Conservation (phyloP, 2,329 filamentous ascomycete species). For the Mycocentrospora acerina region DNA sequence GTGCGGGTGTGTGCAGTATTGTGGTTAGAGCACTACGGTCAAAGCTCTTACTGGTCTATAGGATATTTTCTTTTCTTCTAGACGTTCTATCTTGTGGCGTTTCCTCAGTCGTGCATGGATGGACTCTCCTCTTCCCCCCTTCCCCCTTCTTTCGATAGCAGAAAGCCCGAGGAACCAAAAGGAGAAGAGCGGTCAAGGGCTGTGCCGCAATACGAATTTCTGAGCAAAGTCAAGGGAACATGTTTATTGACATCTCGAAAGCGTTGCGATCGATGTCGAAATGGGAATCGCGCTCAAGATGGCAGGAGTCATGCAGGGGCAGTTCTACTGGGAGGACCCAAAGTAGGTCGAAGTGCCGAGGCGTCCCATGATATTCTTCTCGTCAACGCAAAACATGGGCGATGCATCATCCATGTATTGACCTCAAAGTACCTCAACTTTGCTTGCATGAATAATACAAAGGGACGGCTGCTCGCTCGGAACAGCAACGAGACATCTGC, state of each 20-base stretch:
- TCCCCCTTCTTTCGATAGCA: too few relatives aligned
- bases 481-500: neutral
- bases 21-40: too few relatives aligned
- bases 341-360: neutral
- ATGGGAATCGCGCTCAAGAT: conserved; percentile 3
- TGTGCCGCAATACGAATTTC: too few relatives aligned
- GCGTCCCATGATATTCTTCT: neutral
- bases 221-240: neutral
- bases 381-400: conserved; percentile 1
- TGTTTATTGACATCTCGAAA: conserved; percentile 5
- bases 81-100: too few relatives aligned
- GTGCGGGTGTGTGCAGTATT: too few relatives aligned
- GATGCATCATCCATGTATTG: neutral
- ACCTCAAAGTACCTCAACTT: conserved; percentile 8
- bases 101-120: too few relatives aligned
- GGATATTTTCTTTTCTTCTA: too few relatives aligned
- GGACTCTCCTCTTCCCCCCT: too few relatives aligned
- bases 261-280: neutral
- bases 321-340: conserved; percentile 2
- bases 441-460: conserved; percentile 3
- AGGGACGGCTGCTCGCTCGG: neutral
- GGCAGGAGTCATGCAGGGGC: conserved; percentile 8
- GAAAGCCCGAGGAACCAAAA: too few relatives aligned
- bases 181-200: too few relatives aligned
- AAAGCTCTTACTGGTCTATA: too few relatives aligned